Evolutionary conservation across 371 early-diverging fungal genomes (phyloP).

Genomic region (Blastocladiella emersonii): DNA sequence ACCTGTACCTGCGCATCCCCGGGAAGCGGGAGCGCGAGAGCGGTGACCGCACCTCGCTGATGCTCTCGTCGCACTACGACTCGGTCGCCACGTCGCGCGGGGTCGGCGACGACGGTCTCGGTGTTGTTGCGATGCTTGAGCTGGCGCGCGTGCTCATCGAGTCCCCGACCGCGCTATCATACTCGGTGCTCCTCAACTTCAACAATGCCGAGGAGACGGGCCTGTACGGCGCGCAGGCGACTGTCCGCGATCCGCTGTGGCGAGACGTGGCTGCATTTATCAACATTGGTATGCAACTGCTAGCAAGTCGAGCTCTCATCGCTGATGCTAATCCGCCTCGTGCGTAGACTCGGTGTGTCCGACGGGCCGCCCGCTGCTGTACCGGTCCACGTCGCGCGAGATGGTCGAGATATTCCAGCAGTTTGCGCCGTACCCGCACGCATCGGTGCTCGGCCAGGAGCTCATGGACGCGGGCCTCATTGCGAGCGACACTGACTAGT

Average conservation of each 20-base stretch:
- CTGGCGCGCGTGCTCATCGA: too few relatives aligned
- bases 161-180: too few relatives aligned
- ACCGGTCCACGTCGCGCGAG: not conserved
- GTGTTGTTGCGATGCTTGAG: not conserved
- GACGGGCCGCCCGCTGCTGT: not conserved
- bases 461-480: not conserved
- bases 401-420: not conserved
- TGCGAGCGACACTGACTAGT: not conserved
- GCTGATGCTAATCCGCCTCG: too few relatives aligned
- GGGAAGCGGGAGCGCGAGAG: not conserved
- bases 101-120: not conserved
- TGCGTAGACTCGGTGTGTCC: not conserved
- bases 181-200: constrained; percentile 55
- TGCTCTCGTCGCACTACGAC: not conserved
- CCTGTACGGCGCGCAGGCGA: constrained; percentile 50
- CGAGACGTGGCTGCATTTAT: constrained; percentile 53
- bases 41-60: not conserved
- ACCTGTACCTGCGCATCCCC: not conserved
- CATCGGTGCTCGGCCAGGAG: not conserved
- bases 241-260: constrained; percentile 65
- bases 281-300: constrained; percentile 67
- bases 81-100: not conserved
- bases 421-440: not conserved
- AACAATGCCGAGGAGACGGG: constrained; percentile 80
- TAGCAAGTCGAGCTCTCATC: constrained; percentile 24